Evolutionary conservation across 352 stramenopile genomes (phyloP), one percentile per base, ranked within the genome.

Genomic region (Pythium biforme): DNA sequence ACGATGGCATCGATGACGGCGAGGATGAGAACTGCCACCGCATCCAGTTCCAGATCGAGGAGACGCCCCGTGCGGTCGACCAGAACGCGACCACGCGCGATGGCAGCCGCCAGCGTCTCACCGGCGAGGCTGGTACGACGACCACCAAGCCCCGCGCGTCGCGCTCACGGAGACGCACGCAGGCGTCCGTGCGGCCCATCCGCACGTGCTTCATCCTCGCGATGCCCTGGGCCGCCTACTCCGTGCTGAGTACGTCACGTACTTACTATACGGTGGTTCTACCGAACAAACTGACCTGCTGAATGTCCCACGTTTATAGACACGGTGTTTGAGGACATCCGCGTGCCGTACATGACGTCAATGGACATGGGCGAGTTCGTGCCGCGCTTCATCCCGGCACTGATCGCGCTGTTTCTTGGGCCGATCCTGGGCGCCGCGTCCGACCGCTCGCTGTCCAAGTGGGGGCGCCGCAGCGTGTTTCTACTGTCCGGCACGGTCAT

Each of bases 191-290:
- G 22, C 43, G 60, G 10, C 65, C 65, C 29, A 64, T 72, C 23
- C 59, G 69, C 58, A 89, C 78, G 40, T 89, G 83, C 55, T 74
- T 91, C 10, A 79, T 93, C 29, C 68, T 93, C 9, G 79, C 74
- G 43, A 82, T 90, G 75, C 83, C 83, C 3, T 93, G 81, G 81
- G 74, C 76, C 26, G 81, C 81, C 4, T 88, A 90, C 65, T 77
- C 81, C 11, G 75, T 90, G 23, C 67, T 93, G 39, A 83, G 83
- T 90, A 71, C 15, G 79, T 72, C 25, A 29, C 4, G n/a, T n/a
- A n/a, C 1, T 33, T 46, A 22, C 5, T 27, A 3, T 27, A 26
- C 7, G 8, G 39, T 7, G 31, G 7, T 17, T 46, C 4, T 20
- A n/a, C 27, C 45, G 45, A 41, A 43, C 1, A 17, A 47, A 56